phyloP scores from a whole-genome alignment of 257 asterid genomes.

The Scutellaria galericulata region DNA sequence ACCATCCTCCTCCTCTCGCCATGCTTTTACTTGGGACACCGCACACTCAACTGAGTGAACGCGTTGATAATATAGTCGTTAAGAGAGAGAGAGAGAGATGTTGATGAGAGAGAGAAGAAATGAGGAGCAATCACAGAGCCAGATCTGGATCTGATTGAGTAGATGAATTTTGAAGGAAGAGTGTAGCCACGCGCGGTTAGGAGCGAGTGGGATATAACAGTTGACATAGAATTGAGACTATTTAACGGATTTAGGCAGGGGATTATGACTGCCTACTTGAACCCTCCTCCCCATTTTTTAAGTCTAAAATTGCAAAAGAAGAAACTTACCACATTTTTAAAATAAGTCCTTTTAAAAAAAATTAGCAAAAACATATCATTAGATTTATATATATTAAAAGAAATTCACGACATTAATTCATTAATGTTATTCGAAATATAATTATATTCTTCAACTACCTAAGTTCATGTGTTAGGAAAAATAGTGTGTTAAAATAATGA shows the following conservation, averaged over 20 bases:
- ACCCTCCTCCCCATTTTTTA: too few species aligned
- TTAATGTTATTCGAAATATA: too few species aligned
- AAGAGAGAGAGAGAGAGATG: slow-evolving; percentile 29
- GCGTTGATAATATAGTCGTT: slow-evolving; percentile 3
- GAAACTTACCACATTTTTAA: too few species aligned
- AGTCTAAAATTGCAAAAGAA: too few species aligned
- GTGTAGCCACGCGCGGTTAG: slow-evolving; percentile 37
- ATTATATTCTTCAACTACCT: too few species aligned
- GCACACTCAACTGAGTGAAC: slow-evolving; percentile 1
- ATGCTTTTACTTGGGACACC: slow-evolving; percentile 17
- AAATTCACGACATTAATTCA: too few species aligned
- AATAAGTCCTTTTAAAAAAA: too few species aligned
- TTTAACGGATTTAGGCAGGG: slow-evolving; percentile 18
- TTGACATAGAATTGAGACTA: slow-evolving; percentile 2
- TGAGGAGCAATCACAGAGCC: background rate
- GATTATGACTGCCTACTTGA: slow-evolving; percentile 24
- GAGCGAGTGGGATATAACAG: slow-evolving; percentile 33
- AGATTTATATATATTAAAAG: too few species aligned
- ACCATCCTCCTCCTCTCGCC: slow-evolving; percentile 41
- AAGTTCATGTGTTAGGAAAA: too few species aligned
- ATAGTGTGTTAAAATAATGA: too few species aligned
- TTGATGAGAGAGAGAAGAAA: slow-evolving; percentile 23
- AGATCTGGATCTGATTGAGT: slow-evolving; percentile 40
- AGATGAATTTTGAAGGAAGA: slow-evolving; percentile 34
- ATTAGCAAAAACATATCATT: too few species aligned